Base-by-base conservation (phyloP, 225 moss, liverwort and hornwort genomes). In the Climacium dendroides region DNA sequence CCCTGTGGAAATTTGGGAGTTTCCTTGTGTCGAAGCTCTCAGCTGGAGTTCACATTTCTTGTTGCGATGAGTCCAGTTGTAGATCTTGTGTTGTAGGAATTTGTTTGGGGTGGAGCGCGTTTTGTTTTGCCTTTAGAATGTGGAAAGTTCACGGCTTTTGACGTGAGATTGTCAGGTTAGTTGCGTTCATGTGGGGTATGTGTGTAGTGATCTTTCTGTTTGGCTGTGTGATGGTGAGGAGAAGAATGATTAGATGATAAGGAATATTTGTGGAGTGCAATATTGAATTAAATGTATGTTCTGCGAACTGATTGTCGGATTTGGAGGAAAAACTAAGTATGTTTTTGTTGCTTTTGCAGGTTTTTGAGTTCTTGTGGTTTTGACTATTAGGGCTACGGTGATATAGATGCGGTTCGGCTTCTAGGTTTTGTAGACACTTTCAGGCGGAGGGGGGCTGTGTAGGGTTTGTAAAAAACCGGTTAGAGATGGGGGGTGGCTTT, bases 401-500 rank as follows among this genome's bases (percentile, higher is more conserved):
- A 35, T 32, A 41, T 41, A 37, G 64, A 87, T 89, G 85, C 83
- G 54, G n/a, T 78, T 59, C 43, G 58, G 61, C 37, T 84, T 75
- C 43, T 60, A 59, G 69, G 61, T 7, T 45, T 86, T 86, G 60
- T 48, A 70, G 62, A 50, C 77, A 52, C 78, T 39, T 25, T 19
- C 37, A 28, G 35, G n/a, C n/a, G n/a, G n/a, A n/a, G n/a, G n/a
- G n/a, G n/a, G n/a, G n/a, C n/a, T 28, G 57, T 48, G 90, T 77
- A 75, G 87, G 85, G 19, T 81, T 72, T 60, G 41, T 41, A 28
- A 34, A 76, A 28, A 52, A 28, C 34, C 55, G 69, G 85, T 55
- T 29, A 55, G 85, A 89, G 89, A 92, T 94, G 93, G 98, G 96
- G 78, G 96, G 98, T 67, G 98, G 98, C 25, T 98, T 98, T 39